A percentile compares a stretch with the other conserved stretches of the same genome.
These are phyloP conservation scores for Epichloe sp. DNA, from an alignment of 2,329 filamentous ascomycete species.

Conservation along the genomic window DNA sequence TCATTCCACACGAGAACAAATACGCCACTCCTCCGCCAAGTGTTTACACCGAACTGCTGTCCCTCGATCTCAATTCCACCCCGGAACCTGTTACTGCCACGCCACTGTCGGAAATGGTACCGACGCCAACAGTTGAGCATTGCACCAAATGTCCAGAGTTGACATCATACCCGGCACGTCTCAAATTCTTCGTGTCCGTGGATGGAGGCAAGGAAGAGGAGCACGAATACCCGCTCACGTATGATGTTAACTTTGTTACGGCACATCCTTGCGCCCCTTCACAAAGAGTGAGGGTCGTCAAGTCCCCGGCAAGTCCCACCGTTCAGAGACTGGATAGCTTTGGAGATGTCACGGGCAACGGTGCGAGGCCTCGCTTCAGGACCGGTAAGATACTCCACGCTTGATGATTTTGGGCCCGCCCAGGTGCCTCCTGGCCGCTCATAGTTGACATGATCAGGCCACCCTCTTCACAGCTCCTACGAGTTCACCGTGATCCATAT, in stretches of 20 bases:
- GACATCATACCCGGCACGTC: constrained; percentile 20
- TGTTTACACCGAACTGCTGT: constrained; percentile 35
- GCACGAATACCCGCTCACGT: constrained; percentile 32
- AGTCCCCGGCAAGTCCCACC: constrained; percentile 45
- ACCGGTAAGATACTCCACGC: constrained; percentile 25
- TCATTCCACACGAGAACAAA: constrained; percentile 43
- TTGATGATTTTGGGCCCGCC: not conserved
- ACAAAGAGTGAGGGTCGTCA: constrained; percentile 41
- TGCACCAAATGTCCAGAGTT: constrained; percentile 20
- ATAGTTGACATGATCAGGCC: constrained; percentile 26
- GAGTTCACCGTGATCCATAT: constrained; percentile 48
- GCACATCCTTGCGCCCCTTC: constrained; percentile 51
- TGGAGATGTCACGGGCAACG: constrained; percentile 29
- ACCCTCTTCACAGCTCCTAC: constrained; percentile 50
- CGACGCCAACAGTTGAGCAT: constrained; percentile 24
- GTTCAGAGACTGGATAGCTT: constrained; percentile 44
- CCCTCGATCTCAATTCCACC: constrained; percentile 34
- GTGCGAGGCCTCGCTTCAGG: constrained; percentile 32
- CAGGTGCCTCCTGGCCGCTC: not conserved
- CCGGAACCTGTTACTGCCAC: constrained; percentile 32
- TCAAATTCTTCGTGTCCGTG: constrained; percentile 23
- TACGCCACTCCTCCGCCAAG: constrained; percentile 35
- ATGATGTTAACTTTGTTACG: constrained; percentile 53
- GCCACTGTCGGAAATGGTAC: constrained; percentile 27
- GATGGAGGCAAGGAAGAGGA: constrained; percentile 28